Evolutionary conservation across 139 green algal species (phyloP), one percentile per base, ranked within the genome.

Genomic region (Coelastrella sp.): DNA sequence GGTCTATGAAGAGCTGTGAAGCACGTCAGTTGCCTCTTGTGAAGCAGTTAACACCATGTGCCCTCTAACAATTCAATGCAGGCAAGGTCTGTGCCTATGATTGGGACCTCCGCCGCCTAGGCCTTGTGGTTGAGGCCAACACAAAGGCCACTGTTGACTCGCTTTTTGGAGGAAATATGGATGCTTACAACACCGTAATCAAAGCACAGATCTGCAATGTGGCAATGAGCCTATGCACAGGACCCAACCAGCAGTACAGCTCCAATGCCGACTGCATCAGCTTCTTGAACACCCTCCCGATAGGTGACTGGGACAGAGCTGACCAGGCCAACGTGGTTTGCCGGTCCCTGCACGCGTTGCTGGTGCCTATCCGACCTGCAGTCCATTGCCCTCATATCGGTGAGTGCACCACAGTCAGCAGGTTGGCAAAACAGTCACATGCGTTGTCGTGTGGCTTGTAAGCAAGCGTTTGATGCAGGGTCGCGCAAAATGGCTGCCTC

Each of bases 21-120:
- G 11, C 61, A 68, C 61, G 61, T 68, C 14, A 19, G 61, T 12
- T 19, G 14, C 61, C 11, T 68, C 14, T 68, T 10, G 11, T 68
- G 61, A 12, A 19, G 14, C 14, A 68, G 61, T 10, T 12, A 68
- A 10, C 61, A 68, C 14, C 61, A 68, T 68, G 61, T 68, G 61
- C 61, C 61, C 61, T 68, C 14, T 68, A 12, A 19, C 61, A 68
- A 68, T 68, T 19, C 14, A 10, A 10, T 68, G 61, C 61, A 68
- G 61, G 61, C 14, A 68, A 68, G 61, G 14, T 68, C 61, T 68
- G 61, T 12, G 61, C 61, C 61, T 80, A 80, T 12, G 74, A 80
- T n/a, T 80, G 74, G 74, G 74, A 80, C 74, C 74, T 80, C n/a
- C 74, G 74, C n/a, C 74, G 74, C 7, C 74, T 80, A 15, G 74